A percentile compares a stretch with the other conserved stretches of the same genome.
These are phyloP conservation scores for Apiospora arundinis DNA, from an alignment of 2,329 filamentous ascomycete genomes.

Conservation along the genomic window DNA sequence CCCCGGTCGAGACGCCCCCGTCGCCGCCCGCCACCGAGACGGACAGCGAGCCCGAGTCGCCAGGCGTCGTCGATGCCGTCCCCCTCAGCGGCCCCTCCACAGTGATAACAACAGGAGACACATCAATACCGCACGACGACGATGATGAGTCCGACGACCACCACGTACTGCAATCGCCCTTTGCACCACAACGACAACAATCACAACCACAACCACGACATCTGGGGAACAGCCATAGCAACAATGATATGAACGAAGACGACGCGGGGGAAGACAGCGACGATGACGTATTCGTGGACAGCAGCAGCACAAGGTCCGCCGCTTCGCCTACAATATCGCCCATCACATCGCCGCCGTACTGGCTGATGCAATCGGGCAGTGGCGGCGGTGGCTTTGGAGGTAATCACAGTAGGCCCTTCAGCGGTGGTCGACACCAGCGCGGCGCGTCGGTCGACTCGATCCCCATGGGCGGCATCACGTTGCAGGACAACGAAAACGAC, in stretches of 20 bases:
- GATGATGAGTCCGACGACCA: not conserved
- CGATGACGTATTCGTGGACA: conserved; percentile 18
- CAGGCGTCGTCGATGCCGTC: not conserved
- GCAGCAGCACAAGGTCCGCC: conserved; percentile 16
- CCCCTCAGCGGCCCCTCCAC: not conserved
- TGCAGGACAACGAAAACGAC: conserved; percentile 67
- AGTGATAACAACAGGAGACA: not conserved
- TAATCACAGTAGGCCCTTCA: not conserved
- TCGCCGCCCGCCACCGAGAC: conserved; percentile 35
- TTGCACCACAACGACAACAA: not conserved
- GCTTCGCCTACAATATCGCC: conserved; percentile 31
- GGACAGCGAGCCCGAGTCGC: conserved; percentile 36
- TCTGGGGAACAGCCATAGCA: not conserved
- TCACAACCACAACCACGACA: not conserved
- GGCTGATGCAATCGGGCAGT: conserved; percentile 33
- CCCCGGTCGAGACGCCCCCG: conserved; percentile 24
- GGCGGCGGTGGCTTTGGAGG: not conserved
- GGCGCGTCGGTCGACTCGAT: conserved; percentile 54
- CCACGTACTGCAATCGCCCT: not conserved
- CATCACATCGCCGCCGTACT: conserved; percentile 47
- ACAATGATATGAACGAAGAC: not conserved
- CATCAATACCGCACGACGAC: not conserved
- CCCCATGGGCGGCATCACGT: conserved; percentile 61
- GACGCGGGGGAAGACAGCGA: not conserved
- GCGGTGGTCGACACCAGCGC: conserved; percentile 23